Evolutionary conservation across 2,329 filamentous ascomycete genomes (phyloP).

Genomic region (Amesomyces nigricolor): DNA sequence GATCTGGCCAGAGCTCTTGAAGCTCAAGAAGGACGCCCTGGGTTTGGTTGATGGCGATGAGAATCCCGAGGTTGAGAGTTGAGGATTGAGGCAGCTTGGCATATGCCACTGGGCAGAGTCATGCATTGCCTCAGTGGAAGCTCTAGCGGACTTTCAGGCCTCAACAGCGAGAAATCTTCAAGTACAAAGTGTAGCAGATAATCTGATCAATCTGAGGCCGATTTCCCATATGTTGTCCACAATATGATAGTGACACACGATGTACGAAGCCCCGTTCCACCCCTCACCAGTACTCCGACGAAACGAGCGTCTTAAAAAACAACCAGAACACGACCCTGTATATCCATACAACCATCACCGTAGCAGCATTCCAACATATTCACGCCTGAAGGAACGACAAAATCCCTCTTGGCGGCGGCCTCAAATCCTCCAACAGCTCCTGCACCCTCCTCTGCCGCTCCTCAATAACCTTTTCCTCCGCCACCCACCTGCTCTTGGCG

Average conservation of each 20-base stretch:
- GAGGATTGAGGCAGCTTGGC: no score
- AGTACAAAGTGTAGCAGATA: not conserved
- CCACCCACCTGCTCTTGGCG: conserved; percentile 44
- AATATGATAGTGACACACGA: no score
- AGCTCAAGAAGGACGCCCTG: no score
- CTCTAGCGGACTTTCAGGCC: not conserved
- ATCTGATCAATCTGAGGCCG: conserved; percentile 3
- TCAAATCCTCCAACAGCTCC: conserved; percentile 47
- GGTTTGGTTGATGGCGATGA: no score
- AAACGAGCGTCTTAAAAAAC: not conserved
- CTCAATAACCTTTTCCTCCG: conserved; percentile 49
- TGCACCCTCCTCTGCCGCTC: conserved; percentile 47
- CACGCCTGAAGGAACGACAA: conserved; percentile 19
- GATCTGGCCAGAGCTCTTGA: no score
- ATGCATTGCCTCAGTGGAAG: not conserved
- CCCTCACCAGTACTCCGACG: not conserved
- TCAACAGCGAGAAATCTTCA: not conserved
- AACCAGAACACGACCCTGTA: not conserved
- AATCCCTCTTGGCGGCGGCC: conserved; percentile 30
- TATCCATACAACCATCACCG: not conserved
- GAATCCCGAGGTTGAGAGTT: no score
- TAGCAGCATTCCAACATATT: not conserved
- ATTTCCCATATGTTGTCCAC: not conserved
- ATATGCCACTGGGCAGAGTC: no score
- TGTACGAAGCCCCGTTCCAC: no score